These are phyloP conservation scores for Yamadazyma diddensiae DNA, from an alignment of 1,139 yeast species.

Conservation along the genomic window DNA sequence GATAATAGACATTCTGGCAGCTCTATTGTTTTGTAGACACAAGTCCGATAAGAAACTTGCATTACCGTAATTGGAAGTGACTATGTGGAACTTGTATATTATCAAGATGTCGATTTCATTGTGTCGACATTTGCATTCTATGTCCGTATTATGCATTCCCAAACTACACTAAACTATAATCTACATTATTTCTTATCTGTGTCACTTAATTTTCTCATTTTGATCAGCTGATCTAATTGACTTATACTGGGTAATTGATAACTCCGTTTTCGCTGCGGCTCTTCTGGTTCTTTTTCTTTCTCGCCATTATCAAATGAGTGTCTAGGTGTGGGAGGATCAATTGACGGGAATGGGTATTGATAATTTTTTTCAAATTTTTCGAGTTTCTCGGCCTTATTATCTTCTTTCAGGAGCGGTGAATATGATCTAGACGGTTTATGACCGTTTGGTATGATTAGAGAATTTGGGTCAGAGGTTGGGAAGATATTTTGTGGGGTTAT, in stretches of 20 bases:
- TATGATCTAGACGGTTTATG: conserved; percentile 13
- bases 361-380: conserved; percentile 5
- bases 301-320: conserved; percentile 10
- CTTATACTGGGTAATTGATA: conserved; percentile 19
- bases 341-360: conserved; percentile 9
- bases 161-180: not conserved
- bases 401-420: conserved; percentile 14
- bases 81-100: no score
- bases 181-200: not conserved
- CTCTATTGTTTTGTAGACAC: no score
- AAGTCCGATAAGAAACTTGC: no score
- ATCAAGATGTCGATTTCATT: no score
- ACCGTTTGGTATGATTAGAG: conserved; percentile 1
- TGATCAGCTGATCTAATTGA: conserved; percentile 37
- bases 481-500: conserved; percentile 2
- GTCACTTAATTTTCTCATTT: conserved; percentile 14
- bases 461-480: conserved; percentile 8
- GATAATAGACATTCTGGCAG: no score
- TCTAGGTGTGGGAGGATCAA: conserved; percentile 17
- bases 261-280: conserved; percentile 5
- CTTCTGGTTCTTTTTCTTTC: conserved; percentile 2
- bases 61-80: no score
- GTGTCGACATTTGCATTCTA: no score
- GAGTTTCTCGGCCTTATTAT: conserved; percentile 1
- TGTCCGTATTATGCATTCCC: no score